Evolutionary conservation across 2,329 filamentous ascomycete genomes (phyloP).

Genomic region (Aspergillus calidoustus): DNA sequence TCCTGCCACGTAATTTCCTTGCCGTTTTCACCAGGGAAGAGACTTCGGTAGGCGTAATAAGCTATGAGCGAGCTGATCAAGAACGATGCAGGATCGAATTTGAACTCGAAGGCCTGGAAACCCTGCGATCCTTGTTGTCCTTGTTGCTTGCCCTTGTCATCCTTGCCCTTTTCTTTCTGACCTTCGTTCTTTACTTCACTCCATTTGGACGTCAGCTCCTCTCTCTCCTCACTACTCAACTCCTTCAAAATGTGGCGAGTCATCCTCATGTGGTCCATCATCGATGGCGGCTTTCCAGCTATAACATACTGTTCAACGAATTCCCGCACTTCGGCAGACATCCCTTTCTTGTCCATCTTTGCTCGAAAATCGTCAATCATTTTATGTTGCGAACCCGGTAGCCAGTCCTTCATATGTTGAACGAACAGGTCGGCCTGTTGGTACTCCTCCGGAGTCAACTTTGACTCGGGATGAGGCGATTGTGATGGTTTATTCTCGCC

Average conservation of each 20-base stretch:
- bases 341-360: constrained; percentile 68
- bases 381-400: constrained; percentile 66
- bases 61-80: constrained; percentile 63
- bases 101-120: constrained; percentile 51
- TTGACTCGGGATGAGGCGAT: constrained; percentile 46
- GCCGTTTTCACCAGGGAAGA: constrained; percentile 68
- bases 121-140: constrained; percentile 29
- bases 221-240: constrained; percentile 53
- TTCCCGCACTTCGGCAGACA: constrained; percentile 70
- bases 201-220: constrained; percentile 24
- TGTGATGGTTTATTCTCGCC: constrained; percentile 27
- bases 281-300: constrained; percentile 50
- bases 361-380: constrained; percentile 65
- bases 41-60: constrained; percentile 66
- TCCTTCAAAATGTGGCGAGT: constrained; percentile 61
- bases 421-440: constrained; percentile 64
- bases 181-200: constrained; percentile 25
- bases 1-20: constrained; percentile 98
- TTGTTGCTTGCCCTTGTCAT: constrained; percentile 16
- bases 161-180: constrained; percentile 20
- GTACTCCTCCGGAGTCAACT: constrained; percentile 60
- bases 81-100: constrained; percentile 59
- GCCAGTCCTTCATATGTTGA: constrained; percentile 57
- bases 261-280: constrained; percentile 65
- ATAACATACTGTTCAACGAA: constrained; percentile 62